These are phyloP conservation scores for Paralagenidium karlingii DNA, from an alignment of 352 stramenopile genomes.

Conservation along the genomic window DNA sequence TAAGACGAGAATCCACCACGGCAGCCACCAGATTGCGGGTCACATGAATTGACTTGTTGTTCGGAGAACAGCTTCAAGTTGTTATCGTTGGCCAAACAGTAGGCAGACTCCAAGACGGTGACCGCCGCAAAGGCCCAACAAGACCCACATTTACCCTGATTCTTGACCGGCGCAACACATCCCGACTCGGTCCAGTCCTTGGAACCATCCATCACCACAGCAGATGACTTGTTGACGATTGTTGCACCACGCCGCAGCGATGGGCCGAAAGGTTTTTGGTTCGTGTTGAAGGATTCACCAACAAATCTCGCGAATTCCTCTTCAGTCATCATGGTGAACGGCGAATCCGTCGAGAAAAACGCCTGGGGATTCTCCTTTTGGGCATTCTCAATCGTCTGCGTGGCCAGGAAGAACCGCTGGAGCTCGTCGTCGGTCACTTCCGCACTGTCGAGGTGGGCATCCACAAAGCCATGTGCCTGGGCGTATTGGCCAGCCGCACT, in stretches of 20 bases:
- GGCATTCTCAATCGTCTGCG: slow-evolving; percentile 32
- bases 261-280: too few relatives aligned
- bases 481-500: not conserved
- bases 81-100: slow-evolving; percentile 11
- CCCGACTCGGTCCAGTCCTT: slow-evolving; percentile 7
- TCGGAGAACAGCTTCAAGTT: not conserved
- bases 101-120: slow-evolving; percentile 8
- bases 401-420: slow-evolving; percentile 42
- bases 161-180: slow-evolving; percentile 11
- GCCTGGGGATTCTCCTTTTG: slow-evolving; percentile 40
- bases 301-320: slow-evolving; percentile 47
- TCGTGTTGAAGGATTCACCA: slow-evolving; percentile 15
- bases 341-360: slow-evolving; percentile 45
- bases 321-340: slow-evolving; percentile 62
- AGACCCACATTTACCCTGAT: slow-evolving; percentile 9
- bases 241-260: not conserved
- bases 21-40: not conserved
- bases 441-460: too few relatives aligned
- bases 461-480: not conserved
- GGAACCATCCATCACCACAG: slow-evolving; percentile 1
- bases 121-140: slow-evolving; percentile 8
- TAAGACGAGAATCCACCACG: not conserved
- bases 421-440: too few relatives aligned
- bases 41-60: slow-evolving; percentile 2
- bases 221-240: not conserved